Evolutionary conservation across 2,329 filamentous ascomycete genomes (phyloP), one percentile per base, ranked within the genome.

Genomic region (Pseudogymnoascus sp.): DNA sequence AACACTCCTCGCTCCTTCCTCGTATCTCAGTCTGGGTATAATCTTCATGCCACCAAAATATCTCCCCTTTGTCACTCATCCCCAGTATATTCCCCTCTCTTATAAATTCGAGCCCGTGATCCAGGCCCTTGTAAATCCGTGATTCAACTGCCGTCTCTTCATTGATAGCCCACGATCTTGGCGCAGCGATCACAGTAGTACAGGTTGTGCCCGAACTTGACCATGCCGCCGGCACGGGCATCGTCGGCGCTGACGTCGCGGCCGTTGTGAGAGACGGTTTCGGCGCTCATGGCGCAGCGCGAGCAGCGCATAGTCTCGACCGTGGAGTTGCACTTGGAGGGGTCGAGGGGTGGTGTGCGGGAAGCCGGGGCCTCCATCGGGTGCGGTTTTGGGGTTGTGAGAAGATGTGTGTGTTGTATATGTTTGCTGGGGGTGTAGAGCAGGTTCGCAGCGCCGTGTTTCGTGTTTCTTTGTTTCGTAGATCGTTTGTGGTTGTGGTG

Each of bases 151-250:
- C 21, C 25, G 12, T 44, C 42, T 33, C 21, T 68, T 81, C 80
- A 86, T 71, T 81, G 83, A 73, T 86, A 87, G 68, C 84, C 85
- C 33, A 85, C 82, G 71, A 84, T 82, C 70, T 80, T 82, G 64
- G 85, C 85, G 71, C 85, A 88, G 36, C 83, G 79, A 63, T 81
- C 78, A 74, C 85, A 87, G 74, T 88, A 87, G 76, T 87, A 87
- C 64, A 87, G 80, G 72, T 85, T 85, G 72, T 83, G 81, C 1
- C 84, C 83, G 65, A 87, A 84, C 69, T 81, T 80, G 12, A 88
- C 80, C 84, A 88, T 88, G 65, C 84, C 84, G 63, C 77, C 81
- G 44, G 81, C 76, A 66, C 75, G 77, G 59, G 80, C 76, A 72
- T 86, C 83, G 71, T 86, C 84, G 33, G 82, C 84, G 51, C 63